Evolutionary conservation across 2,329 filamentous ascomycete genomes (phyloP).

Genomic region (Plenodomus tracheiphilus): DNA sequence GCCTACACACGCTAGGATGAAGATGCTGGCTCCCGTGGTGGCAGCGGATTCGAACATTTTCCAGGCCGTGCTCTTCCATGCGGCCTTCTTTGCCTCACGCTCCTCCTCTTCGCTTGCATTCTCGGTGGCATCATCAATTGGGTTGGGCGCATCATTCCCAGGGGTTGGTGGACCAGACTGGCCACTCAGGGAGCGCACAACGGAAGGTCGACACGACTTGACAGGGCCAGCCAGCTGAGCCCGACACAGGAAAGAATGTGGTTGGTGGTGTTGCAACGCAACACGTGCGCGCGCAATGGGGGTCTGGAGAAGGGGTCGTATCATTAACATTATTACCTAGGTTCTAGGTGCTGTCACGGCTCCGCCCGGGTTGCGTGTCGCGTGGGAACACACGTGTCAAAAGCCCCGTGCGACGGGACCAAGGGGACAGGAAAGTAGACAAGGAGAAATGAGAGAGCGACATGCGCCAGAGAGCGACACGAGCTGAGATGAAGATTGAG

Average conservation of each 20-base stretch:
- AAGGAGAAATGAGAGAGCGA: conserved; percentile 20
- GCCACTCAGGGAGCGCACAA: conserved; percentile 34
- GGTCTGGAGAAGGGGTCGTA: conserved; percentile 21
- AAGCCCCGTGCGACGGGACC: background rate
- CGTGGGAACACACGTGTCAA: conserved; percentile 24
- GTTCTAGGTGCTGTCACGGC: conserved; percentile 8
- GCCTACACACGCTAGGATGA: conserved; percentile 52
- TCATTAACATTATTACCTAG: conserved; percentile 36
- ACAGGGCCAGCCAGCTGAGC: conserved; percentile 32
- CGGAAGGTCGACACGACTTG: conserved; percentile 11
- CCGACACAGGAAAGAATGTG: conserved; percentile 13
- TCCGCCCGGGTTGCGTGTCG: conserved; percentile 18
- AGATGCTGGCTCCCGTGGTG: conserved; percentile 56
- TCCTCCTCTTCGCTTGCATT: conserved; percentile 15
- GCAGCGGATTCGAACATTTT: conserved; percentile 58
- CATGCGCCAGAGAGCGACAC: conserved; percentile 11
- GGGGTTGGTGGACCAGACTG: conserved; percentile 42
- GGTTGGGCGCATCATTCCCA: conserved; percentile 44
- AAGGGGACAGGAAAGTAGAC: conserved; percentile 10
- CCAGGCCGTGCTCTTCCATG: conserved; percentile 48
- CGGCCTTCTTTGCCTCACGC: conserved; percentile 20
- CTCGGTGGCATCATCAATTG: conserved; percentile 43
- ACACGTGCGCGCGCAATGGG: conserved; percentile 20
- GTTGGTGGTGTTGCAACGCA: conserved; percentile 19
- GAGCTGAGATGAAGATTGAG: conserved; percentile 4